Evolutionary conservation across 805 yeast genomes (phyloP), one percentile per base, ranked within the genome.

Genomic region (Saccharomycopsis oosterbeekiorum): DNA sequence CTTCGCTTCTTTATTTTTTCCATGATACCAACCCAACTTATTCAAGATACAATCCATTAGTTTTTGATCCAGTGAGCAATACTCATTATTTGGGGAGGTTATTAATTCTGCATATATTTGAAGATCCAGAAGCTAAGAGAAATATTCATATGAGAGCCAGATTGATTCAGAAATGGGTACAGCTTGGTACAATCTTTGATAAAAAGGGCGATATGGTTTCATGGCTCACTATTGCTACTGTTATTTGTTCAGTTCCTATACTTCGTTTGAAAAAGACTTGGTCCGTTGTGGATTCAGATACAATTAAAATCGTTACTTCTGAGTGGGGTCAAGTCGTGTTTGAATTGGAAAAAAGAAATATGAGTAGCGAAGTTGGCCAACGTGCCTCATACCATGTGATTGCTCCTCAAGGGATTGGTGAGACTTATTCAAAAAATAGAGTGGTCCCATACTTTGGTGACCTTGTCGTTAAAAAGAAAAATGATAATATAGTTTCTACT

Each of bases 271-370:
- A 80, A 34, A 79, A 81, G 59, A 80, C 92, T 1, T 93, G 98
- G 98, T 75, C 84, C 8, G 75, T 77, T 56, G 88, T 91, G 3
- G 80, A 87, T 14, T 78, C 80, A 21, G 80, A 80, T 36, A 76
- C 81, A 55, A 71, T 88, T 59, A 84, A 81, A 60, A 74, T 82
- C 1, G 81, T 90, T 36, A 81, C 84, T 54, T 83, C 84, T 58
- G 96, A 88, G 67, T 93, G 97, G 97, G 89, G 94, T 0, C 96
- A 96, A 1, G 96, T 93, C 26, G 85, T 89, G 9, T 89, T 88
- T 73, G 97, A 92, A 69, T 77, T 93, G 41, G 96, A 90, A 65
- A 80, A 94, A 68, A 78, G 94, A 66, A 80, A 85, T 57, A 77
- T 88, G 71, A 76, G 81, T 21, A 78, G 82, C 55, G 81, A 83